phyloP scores from a whole-genome alignment of 768 basidiomycete species.

The Boletus pseudo-olivaceus region DNA sequence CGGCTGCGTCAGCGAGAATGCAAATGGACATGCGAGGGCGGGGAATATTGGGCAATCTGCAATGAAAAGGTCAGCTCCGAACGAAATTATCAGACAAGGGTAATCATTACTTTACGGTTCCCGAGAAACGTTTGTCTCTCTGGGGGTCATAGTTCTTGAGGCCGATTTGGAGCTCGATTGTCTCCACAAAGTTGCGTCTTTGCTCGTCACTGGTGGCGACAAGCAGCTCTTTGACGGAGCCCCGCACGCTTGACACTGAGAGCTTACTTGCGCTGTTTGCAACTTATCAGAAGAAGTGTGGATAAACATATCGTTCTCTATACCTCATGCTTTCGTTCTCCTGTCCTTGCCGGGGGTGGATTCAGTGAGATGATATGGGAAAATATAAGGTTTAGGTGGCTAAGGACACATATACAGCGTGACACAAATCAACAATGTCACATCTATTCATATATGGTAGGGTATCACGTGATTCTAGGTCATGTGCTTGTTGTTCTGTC shows the following conservation, averaged over 20 bases:
- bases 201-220: slow-evolving; percentile 81
- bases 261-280: slow-evolving; percentile 61
- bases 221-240: slow-evolving; percentile 89
- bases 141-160: slow-evolving; percentile 99
- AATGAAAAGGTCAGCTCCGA: background rate
- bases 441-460: background rate
- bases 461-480: slow-evolving; percentile 16
- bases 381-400: slow-evolving; percentile 35
- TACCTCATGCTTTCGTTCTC: slow-evolving; percentile 33
- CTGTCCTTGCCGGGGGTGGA: slow-evolving; percentile 12
- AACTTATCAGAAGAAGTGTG: background rate
- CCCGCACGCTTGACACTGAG: slow-evolving; percentile 99
- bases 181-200: slow-evolving; percentile 93
- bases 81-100: background rate
- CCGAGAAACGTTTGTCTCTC: slow-evolving; percentile 99
- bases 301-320: background rate
- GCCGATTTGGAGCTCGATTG: slow-evolving; percentile 93
- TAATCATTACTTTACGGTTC: slow-evolving; percentile 81
- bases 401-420: slow-evolving; percentile 32
- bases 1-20: slow-evolving; percentile 98
- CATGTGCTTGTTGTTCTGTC: slow-evolving; percentile 12
- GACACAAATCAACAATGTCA: slow-evolving; percentile 28
- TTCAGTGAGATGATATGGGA: slow-evolving; percentile 23
- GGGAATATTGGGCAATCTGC: slow-evolving; percentile 91
- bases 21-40: slow-evolving; percentile 99